Conservation (phyloP, 2,329 filamentous ascomycete genomes). For the Sarocladiaceae sp. region DNA sequence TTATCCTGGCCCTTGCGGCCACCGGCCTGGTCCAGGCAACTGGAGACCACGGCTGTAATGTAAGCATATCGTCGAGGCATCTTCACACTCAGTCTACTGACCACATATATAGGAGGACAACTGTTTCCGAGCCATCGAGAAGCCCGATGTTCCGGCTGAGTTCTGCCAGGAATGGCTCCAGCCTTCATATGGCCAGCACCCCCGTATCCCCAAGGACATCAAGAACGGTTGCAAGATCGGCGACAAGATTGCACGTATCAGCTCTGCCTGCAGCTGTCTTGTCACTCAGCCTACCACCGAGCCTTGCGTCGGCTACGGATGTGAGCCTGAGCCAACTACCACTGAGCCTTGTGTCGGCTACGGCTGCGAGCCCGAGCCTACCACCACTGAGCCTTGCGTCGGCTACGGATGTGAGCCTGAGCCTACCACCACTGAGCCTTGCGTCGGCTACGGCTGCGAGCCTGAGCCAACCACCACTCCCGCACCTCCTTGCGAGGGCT, state of each 20-base stretch:
- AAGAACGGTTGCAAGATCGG: background rate
- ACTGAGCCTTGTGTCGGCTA: slow-evolving; percentile 9
- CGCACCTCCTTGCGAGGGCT: background rate
- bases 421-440: background rate
- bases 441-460: background rate
- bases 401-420: background rate
- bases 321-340: slow-evolving; percentile 6
- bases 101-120: background rate
- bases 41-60: background rate
- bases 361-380: slow-evolving; percentile 7
- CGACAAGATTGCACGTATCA: background rate
- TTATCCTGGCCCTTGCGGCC: slow-evolving; percentile 10
- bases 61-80: background rate
- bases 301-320: background rate
- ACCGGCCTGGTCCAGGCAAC: slow-evolving; percentile 10
- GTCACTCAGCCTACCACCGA: background rate
- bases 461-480: slow-evolving; percentile 9
- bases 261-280: background rate
- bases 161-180: background rate
- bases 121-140: background rate
- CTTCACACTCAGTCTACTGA: background rate
- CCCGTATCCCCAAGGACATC: background rate
- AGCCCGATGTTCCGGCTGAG: background rate
- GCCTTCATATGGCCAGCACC: background rate
- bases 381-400: slow-evolving; percentile 10